phyloP scores from a whole-genome alignment of 441 rosid species.

The Euphorbia schlechtendalii region DNA sequence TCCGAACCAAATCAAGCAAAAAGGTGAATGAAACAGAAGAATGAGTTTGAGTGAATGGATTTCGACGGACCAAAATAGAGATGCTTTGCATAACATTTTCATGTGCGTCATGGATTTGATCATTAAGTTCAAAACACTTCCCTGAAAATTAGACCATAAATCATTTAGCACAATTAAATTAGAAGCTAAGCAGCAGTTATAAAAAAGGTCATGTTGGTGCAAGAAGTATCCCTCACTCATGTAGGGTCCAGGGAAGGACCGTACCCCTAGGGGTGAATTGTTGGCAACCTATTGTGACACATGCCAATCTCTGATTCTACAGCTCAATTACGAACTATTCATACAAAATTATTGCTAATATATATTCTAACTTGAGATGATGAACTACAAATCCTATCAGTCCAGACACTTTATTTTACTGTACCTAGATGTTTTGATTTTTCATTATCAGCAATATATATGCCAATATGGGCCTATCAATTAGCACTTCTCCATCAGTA shows the following conservation, averaged over 20 bases:
- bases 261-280: no score
- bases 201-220: no score
- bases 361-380: not conserved
- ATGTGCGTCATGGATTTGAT: constrained; percentile 59
- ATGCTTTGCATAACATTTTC: constrained; percentile 55
- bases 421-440: no score
- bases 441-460: no score
- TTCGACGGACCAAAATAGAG: constrained; percentile 43
- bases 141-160: constrained; percentile 43
- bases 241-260: no score
- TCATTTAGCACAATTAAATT: constrained; percentile 10
- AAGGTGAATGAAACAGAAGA: constrained; percentile 28
- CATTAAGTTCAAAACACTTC: constrained; percentile 49
- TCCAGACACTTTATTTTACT: not conserved
- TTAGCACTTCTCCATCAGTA: no score
- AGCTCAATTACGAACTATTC: no score
- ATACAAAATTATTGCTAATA: not conserved
- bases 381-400: not conserved
- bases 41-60: constrained; percentile 31
- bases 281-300: no score
- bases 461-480: no score
- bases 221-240: no score
- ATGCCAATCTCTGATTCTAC: no score
- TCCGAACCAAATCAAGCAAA: constrained; percentile 61
- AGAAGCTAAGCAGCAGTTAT: not conserved